A percentile compares a stretch with the other conserved stretches of the same genome.
Evolutionary conservation across 139 green algal genomes (phyloP).

Genomic region (Chlorella sp.): DNA sequence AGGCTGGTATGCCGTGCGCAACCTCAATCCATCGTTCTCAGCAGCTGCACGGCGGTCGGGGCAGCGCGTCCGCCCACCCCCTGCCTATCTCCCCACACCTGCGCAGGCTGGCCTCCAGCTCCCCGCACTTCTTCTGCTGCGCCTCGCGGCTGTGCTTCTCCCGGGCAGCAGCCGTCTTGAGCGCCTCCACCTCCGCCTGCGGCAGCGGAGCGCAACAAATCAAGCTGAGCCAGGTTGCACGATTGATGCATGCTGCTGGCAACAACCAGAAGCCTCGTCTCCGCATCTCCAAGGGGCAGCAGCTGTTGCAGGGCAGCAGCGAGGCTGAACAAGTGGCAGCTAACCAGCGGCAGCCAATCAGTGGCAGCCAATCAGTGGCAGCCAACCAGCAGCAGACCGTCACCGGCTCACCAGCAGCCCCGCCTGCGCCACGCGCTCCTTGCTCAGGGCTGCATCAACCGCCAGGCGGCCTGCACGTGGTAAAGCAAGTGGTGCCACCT

Average conservation of each 20-base stretch:
- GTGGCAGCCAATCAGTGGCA: neutral
- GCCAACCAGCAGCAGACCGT: neutral
- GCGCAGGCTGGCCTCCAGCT: constrained; percentile 32
- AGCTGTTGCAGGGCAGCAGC: too few species aligned
- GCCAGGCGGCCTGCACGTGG: neutral
- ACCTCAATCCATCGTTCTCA: too few species aligned
- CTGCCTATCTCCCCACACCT: too few species aligned
- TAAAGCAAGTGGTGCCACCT: too few species aligned
- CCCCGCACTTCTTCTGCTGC: constrained; percentile 11
- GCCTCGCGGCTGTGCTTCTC: constrained; percentile 23
- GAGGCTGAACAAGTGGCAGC: neutral
- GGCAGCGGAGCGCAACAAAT: too few species aligned
- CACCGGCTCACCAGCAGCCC: constrained; percentile 7
- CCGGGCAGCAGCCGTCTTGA: neutral
- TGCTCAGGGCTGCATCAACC: constrained; percentile 10
- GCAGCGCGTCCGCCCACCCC: too few species aligned
- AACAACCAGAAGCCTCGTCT: too few species aligned
- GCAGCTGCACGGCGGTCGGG: too few species aligned
- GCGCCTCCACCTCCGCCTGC: constrained; percentile 24
- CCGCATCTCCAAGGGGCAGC: too few species aligned
- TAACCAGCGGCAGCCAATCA: neutral
- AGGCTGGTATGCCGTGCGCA: too few species aligned
- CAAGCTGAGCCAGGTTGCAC: too few species aligned
- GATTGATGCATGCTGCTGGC: too few species aligned
- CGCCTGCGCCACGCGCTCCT: constrained; percentile 18